A percentile compares a stretch with the other conserved stretches of the same genome.
Evolutionary conservation across 495 filamentous ascomycete species (phyloP).

Genomic region (Penicillium psychrofluorescens): DNA sequence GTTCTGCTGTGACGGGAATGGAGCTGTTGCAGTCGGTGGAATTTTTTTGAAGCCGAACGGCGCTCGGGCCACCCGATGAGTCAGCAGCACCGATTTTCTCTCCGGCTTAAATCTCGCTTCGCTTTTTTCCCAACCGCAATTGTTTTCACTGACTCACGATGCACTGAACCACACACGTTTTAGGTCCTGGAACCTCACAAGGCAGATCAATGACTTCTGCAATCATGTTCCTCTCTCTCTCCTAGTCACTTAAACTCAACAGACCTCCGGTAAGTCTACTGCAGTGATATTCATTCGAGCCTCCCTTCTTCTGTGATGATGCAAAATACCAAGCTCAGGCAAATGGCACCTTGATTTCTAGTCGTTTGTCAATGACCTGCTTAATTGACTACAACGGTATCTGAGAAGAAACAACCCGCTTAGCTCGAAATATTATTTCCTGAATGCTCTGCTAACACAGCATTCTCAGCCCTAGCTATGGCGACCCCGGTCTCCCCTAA

Average conservation of each 20-base stretch:
- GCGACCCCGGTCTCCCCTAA: slow-evolving; percentile 5
- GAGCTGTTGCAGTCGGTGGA: slow-evolving; percentile 15
- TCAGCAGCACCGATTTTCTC: slow-evolving; percentile 28
- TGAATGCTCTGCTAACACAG: slow-evolving; percentile 11
- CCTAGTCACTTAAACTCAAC: not conserved
- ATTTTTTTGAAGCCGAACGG: slow-evolving; percentile 21
- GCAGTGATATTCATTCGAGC: slow-evolving; percentile 1
- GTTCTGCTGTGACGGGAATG: slow-evolving; percentile 1
- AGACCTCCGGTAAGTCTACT: slow-evolving; percentile 12
- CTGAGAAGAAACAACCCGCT: slow-evolving; percentile 54
- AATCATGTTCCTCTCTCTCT: not conserved
- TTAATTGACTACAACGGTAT: slow-evolving; percentile 98
- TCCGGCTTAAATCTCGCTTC: slow-evolving; percentile 14
- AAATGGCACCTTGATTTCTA: slow-evolving; percentile 63
- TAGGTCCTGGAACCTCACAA: not conserved
- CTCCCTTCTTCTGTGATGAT: slow-evolving; percentile 37
- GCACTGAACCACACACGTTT: slow-evolving; percentile 2
- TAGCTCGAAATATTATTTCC: slow-evolving; percentile 1
- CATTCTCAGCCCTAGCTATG: slow-evolving; percentile 2
- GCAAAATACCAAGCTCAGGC: slow-evolving; percentile 38
- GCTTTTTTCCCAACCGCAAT: slow-evolving; percentile 8
- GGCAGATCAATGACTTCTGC: not conserved
- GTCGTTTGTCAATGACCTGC: slow-evolving; percentile 64
- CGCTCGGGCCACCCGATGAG: slow-evolving; percentile 22
- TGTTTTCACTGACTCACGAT: slow-evolving; percentile 5